These are phyloP conservation scores for Sinapis alba DNA, from an alignment of 441 rosid species.

Conservation along the genomic window DNA sequence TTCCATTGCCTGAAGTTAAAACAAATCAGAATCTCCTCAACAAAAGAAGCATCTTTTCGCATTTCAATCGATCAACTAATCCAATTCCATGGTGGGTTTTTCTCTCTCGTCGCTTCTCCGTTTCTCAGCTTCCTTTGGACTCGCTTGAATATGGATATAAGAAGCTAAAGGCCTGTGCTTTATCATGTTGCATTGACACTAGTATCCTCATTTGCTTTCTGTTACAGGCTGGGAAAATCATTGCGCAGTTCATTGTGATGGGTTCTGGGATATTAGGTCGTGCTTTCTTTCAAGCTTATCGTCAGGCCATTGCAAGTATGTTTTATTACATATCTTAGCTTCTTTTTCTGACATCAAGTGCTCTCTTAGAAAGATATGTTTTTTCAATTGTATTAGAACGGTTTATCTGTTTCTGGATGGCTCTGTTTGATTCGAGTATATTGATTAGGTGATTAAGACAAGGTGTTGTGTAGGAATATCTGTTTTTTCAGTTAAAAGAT, in stretches of 20 bases:
- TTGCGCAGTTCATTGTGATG: constrained; percentile 87
- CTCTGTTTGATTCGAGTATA: not conserved
- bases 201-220: not conserved
- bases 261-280: constrained; percentile 77
- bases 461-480: not conserved
- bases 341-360: not conserved
- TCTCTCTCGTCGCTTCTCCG: not conserved
- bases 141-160: not conserved
- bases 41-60: not conserved
- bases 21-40: not conserved
- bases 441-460: not conserved
- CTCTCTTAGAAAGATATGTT: not conserved
- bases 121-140: too few relatives aligned
- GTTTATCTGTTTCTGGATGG: not conserved
- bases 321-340: not conserved
- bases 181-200: not conserved
- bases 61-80: not conserved
- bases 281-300: constrained; percentile 87
- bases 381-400: not conserved
- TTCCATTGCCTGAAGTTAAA: not conserved
- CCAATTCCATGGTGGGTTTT: not conserved
- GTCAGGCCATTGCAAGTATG: constrained; percentile 91
- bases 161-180: not conserved
- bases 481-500: not conserved
- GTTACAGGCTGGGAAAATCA: constrained; percentile 69